phyloP scores from a whole-genome alignment of 192 early-diverging fungal genomes.

The Polychytrium aggregatum region DNA sequence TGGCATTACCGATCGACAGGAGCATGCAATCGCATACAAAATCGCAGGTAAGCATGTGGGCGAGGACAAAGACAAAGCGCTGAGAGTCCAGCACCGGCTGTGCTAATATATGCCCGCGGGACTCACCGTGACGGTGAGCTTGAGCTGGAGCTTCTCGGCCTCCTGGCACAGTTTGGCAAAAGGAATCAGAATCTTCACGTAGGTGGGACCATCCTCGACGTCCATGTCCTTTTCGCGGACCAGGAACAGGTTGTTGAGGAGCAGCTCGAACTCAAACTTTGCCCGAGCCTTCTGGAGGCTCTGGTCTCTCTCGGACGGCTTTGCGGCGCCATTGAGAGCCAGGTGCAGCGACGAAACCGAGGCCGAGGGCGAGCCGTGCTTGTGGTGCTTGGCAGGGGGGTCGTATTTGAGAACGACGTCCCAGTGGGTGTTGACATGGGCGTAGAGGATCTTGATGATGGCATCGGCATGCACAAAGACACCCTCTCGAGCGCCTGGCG shows the following conservation, averaged over 20 bases:
- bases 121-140: conserved; percentile 11
- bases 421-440: conserved; percentile 14
- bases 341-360: background rate
- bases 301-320: no score
- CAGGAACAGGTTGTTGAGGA: conserved; percentile 15
- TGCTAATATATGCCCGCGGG: no score
- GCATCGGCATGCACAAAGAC: no score
- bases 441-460: conserved; percentile 20
- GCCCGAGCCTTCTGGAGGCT: conserved; percentile 1
- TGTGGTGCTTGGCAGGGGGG: background rate
- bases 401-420: conserved; percentile 23
- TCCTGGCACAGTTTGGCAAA: conserved; percentile 16
- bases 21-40: no score
- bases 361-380: background rate
- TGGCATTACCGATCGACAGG: no score
- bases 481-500: no score
- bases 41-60: no score
- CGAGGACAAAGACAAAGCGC: no score
- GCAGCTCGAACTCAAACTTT: conserved; percentile 22
- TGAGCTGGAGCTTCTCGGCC: conserved; percentile 18
- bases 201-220: no score
- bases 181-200: conserved; percentile 15
- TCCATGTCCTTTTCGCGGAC: conserved; percentile 10
- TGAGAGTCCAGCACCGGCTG: no score
- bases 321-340: background rate